Evolutionary conservation across 2,329 filamentous ascomycete species (phyloP), one percentile per base, ranked within the genome.

Genomic region (Microdochium bolleyi): DNA sequence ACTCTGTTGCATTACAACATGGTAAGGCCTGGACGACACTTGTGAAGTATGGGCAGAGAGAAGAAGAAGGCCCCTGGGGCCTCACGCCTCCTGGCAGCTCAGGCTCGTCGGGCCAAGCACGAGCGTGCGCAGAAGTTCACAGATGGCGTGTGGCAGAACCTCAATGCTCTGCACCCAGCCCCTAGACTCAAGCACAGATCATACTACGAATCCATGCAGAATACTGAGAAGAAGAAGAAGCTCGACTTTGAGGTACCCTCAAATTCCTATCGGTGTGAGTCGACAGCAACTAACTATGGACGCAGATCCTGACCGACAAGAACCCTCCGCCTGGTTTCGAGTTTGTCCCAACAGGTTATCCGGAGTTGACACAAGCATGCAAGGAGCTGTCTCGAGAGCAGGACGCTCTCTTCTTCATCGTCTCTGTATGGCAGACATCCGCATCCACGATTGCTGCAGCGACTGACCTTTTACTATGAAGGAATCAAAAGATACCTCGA

Each of bases 341-440:
- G 56, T 85, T 84, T 61, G 76, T 87, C 46, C 80, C 83, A 30
- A 76, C 79, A 50, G 83, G 83, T 50, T 79, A 85, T 57, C 83
- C 82, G 22, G 72, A 77, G 56, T 67, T 87, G 61, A 85, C 82
- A 4, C 71, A 70, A 52, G 69, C 73, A 46, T 87, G 83, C 72
- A 86, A 86, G 65, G 83, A 86, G 60, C 65, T 85, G 21, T 86
- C 83, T 1, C 74, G 83, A 57, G 78, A 83, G 58, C 72, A 73
- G 50, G 82, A 76, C 59, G 81, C 80, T 48, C 80, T 84, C 77
- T 79, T 85, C 16, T 86, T 83, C 59, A 84, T 86, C 54, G 83
- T 87, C 49, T 83, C 82, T 61, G 83, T 84, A 73, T 59, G 78
- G 67, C 16, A 10, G 9, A 4, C 24, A 5, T 37, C 32, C 25